Percentiles rank a stretch among this genome's conserved stretches.
These are phyloP conservation scores for Nicotiana tomentosiformis DNA, from an alignment of 257 asterid species.

Conservation along the genomic window DNA sequence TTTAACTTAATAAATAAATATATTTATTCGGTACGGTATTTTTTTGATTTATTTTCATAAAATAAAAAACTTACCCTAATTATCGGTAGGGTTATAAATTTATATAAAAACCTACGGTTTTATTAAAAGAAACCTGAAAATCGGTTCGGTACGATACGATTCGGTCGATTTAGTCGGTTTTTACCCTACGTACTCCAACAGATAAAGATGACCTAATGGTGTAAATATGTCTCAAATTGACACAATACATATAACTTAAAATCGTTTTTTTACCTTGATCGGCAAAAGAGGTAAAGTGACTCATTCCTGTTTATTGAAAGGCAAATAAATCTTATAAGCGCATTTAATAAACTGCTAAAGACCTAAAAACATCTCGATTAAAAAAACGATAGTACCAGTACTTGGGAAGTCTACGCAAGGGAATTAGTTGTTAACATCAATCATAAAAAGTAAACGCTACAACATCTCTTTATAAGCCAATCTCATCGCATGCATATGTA, in stretches of 20 bases:
- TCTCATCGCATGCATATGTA: not conserved
- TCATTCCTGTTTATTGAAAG: not conserved
- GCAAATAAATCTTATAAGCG: not conserved
- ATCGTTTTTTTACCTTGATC: not conserved
- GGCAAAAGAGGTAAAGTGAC: not conserved
- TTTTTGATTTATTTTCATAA: too few species aligned
- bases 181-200: not conserved
- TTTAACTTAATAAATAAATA: too few species aligned
- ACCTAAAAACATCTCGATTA: not conserved
- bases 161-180: too few species aligned
- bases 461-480: not conserved
- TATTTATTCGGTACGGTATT: too few species aligned
- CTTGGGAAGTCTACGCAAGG: not conserved
- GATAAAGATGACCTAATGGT: not conserved
- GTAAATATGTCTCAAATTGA: not conserved
- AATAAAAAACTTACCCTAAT: too few species aligned
- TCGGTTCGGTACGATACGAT: too few species aligned
- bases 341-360: not conserved
- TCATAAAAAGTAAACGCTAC: not conserved
- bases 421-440: not conserved
- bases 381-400: not conserved
- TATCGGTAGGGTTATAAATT: too few species aligned
- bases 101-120: too few species aligned
- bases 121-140: too few species aligned
- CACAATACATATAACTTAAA: not conserved